Evolutionary conservation across 306 rosid species (phyloP).

Genomic region (Vicia sativa): DNA sequence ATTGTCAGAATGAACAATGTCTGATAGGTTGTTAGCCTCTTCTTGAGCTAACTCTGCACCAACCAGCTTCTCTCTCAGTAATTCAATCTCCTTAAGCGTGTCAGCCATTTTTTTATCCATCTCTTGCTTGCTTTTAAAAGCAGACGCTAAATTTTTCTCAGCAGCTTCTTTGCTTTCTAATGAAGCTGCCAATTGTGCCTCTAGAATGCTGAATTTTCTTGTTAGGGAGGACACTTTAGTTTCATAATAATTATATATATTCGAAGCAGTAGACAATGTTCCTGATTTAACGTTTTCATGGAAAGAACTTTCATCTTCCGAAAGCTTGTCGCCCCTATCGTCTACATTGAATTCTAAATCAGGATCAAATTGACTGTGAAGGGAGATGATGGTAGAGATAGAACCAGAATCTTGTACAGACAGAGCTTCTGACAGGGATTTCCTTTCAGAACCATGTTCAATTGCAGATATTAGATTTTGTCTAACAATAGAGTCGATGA

Average conservation of each 20-base stretch:
- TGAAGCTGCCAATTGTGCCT: constrained; percentile 83
- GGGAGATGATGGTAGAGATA: constrained; percentile 61
- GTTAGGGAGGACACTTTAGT: constrained; percentile 64
- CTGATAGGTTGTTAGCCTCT: constrained; percentile 81
- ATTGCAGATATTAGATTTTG: constrained; percentile 71
- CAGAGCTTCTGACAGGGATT: constrained; percentile 79
- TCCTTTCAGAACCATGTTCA: constrained; percentile 90
- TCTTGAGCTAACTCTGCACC: constrained; percentile 82
- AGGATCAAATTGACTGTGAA: constrained; percentile 70
- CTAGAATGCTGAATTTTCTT: constrained; percentile 74
- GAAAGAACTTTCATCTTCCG: constrained; percentile 62
- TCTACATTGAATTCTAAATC: constrained; percentile 60
- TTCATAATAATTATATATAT: constrained; percentile 72
- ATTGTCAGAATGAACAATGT: constrained; percentile 88
- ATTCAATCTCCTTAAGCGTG: constrained; percentile 65
- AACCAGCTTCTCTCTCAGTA: constrained; percentile 74
- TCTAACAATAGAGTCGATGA: constrained; percentile 52
- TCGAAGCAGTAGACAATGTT: constrained; percentile 58
- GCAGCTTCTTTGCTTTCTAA: constrained; percentile 72
- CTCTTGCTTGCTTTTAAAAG: constrained; percentile 72
- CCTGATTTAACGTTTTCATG: constrained; percentile 60
- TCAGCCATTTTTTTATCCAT: constrained; percentile 67
- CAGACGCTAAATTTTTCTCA: constrained; percentile 70
- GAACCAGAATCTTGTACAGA: constrained; percentile 53
- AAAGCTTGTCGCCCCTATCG: constrained; percentile 53